A percentile compares a stretch with the other conserved stretches of the same genome.
Evolutionary conservation across 2,329 filamentous ascomycete species (phyloP).

Genomic region (Cladosporium sp.): DNA sequence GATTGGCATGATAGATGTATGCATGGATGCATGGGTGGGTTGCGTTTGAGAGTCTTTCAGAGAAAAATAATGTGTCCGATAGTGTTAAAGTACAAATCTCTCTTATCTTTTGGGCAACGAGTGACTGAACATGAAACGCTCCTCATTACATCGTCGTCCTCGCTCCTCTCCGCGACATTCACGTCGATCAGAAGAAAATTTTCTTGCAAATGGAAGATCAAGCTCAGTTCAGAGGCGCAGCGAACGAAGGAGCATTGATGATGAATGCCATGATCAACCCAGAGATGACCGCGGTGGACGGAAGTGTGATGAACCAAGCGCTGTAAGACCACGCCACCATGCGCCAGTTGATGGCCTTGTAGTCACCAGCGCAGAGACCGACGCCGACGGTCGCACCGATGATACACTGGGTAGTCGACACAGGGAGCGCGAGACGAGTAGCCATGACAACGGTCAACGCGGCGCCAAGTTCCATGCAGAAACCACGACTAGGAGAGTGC

Average conservation of each 20-base stretch:
- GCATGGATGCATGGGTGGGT: no score
- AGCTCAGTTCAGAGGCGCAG: slow-evolving; percentile 9
- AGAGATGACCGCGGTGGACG: slow-evolving; percentile 54
- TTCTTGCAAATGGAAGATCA: background rate
- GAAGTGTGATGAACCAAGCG: slow-evolving; percentile 60
- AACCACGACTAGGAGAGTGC: slow-evolving; percentile 58
- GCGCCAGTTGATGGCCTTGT: slow-evolving; percentile 60
- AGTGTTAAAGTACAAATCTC: background rate
- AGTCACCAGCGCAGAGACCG: slow-evolving; percentile 58
- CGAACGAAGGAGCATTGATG: slow-evolving; percentile 20
- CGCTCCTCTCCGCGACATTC: background rate
- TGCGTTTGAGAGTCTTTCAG: no score
- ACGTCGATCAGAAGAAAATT: no score
- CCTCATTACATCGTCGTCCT: background rate
- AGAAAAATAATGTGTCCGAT: no score
- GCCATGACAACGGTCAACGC: slow-evolving; percentile 62
- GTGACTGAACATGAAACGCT: background rate
- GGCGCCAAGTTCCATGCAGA: slow-evolving; percentile 59
- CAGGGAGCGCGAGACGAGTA: slow-evolving; percentile 59
- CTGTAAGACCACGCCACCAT: slow-evolving; percentile 61
- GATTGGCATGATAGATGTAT: no score
- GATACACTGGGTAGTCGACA: slow-evolving; percentile 64
- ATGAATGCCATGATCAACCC: slow-evolving; percentile 60
- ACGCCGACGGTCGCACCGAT: slow-evolving; percentile 59
- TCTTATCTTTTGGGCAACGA: background rate